Evolutionary conservation across 352 stramenopile genomes (phyloP).

Genomic region (Blastocystis sp.): DNA sequence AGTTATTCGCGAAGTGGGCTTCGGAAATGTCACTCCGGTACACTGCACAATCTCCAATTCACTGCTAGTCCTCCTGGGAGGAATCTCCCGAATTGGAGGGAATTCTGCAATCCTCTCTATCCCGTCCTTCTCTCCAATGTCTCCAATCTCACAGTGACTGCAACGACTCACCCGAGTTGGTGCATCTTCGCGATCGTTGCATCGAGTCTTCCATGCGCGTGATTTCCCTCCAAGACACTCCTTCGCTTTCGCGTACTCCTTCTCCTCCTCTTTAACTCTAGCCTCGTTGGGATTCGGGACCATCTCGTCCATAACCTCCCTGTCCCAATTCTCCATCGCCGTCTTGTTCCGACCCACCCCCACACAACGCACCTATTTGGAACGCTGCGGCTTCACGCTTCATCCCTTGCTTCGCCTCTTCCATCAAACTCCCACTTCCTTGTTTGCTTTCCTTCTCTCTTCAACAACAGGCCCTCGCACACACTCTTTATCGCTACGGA

Average conservation of each 20-base stretch:
- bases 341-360: background rate
- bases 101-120: background rate
- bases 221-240: no score
- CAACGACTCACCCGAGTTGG: no score
- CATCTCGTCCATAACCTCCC: background rate
- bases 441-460: background rate
- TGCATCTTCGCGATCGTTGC: no score
- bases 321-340: background rate
- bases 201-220: no score
- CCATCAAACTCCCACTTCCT: background rate
- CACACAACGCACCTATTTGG: background rate
- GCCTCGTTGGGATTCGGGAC: background rate
- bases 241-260: no score
- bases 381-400: background rate
- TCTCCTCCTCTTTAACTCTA: no score
- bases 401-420: background rate
- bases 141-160: no score
- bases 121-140: no score
- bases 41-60: background rate
- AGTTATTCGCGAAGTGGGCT: background rate
- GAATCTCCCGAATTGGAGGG: background rate
- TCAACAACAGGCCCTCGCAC: background rate
- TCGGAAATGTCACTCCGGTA: background rate
- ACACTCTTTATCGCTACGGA: background rate
- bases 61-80: background rate